Conservation (phyloP, 495 filamentous ascomycete genomes). For the Pseudotulostoma volvatum region DNA sequence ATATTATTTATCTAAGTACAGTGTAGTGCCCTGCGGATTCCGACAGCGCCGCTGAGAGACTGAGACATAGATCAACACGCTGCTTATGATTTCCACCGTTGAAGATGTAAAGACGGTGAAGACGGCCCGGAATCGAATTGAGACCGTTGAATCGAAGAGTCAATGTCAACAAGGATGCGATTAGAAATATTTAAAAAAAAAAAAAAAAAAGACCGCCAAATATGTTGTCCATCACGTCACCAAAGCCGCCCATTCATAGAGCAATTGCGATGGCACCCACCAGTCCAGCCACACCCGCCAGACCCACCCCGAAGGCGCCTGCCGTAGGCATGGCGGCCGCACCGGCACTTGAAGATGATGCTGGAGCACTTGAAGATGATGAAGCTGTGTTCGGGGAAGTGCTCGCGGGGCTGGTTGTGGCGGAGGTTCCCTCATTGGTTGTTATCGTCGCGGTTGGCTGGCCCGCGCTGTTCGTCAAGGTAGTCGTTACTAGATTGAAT, state of each 20-base stretch:
- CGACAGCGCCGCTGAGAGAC: no score
- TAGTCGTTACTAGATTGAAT: conserved; percentile 1
- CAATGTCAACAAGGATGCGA: no score
- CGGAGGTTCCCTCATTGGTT: background rate
- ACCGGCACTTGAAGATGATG: background rate
- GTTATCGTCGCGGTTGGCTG: conserved; percentile 1
- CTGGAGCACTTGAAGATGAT: background rate
- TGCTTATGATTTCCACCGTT: background rate
- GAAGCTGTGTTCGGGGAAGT: background rate
- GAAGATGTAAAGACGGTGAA: conserved; percentile 1
- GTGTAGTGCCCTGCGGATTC: no score
- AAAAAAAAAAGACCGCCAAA: background rate
- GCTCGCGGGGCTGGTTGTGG: background rate
- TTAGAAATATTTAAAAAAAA: background rate
- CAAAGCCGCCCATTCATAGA: conserved; percentile 1
- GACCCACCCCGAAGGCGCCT: conserved; percentile 3
- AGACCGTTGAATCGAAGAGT: no score
- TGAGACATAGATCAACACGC: background rate
- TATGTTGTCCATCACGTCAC: conserved; percentile 4
- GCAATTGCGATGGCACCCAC: conserved; percentile 4
- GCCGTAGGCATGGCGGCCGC: conserved; percentile 3
- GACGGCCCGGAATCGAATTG: background rate
- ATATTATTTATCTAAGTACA: no score
- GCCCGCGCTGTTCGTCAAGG: conserved; percentile 3
- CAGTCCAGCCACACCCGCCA: conserved; percentile 3